These are phyloP conservation scores for Arthrobotrys musiformis DNA, from an alignment of 2,329 filamentous ascomycete species.

Conservation along the genomic window DNA sequence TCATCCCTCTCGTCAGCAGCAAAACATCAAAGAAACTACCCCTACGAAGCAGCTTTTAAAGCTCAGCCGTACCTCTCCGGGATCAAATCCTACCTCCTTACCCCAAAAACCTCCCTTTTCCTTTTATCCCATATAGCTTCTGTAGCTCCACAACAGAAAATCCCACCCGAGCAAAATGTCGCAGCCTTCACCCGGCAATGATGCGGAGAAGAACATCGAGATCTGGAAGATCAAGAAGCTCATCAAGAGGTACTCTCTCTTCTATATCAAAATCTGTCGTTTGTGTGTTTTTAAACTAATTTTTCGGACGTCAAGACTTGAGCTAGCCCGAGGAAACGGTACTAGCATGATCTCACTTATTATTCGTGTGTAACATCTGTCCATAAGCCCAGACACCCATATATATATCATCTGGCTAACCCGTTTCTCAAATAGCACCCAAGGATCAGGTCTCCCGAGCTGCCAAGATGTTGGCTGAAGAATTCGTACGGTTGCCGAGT, in stretches of 20 bases:
- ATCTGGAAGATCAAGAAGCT: conserved; percentile 90
- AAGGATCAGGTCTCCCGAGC: conserved; percentile 97
- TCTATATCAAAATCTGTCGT: background rate
- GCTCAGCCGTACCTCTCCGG: conserved; percentile 42
- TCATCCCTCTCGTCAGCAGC: conserved; percentile 19
- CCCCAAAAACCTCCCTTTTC: conserved; percentile 13
- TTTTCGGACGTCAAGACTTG: conserved; percentile 67
- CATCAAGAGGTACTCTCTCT: conserved; percentile 76
- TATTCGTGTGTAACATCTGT: conserved; percentile 76
- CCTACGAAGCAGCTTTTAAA: conserved; percentile 47
- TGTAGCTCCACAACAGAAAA: conserved; percentile 54
- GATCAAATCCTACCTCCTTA: conserved; percentile 43
- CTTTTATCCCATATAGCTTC: conserved; percentile 30
- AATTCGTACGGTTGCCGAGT: conserved; percentile 76
- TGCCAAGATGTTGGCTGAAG: conserved; percentile 99
- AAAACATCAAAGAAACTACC: conserved; percentile 15
- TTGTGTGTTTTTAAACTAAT: background rate
- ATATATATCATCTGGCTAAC: conserved; percentile 55
- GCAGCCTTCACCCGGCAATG: conserved; percentile 77
- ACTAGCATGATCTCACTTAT: conserved; percentile 99
- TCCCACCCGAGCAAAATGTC: conserved; percentile 74
- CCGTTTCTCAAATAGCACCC: conserved; percentile 71
- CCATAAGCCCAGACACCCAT: conserved; percentile 26
- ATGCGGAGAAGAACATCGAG: conserved; percentile 97
- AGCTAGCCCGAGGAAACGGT: conserved; percentile 96